A percentile compares a stretch with the other conserved stretches of the same genome.
phyloP scores from a whole-genome alignment of 495 filamentous ascomycete species.

The Trichoderma gamsii region DNA sequence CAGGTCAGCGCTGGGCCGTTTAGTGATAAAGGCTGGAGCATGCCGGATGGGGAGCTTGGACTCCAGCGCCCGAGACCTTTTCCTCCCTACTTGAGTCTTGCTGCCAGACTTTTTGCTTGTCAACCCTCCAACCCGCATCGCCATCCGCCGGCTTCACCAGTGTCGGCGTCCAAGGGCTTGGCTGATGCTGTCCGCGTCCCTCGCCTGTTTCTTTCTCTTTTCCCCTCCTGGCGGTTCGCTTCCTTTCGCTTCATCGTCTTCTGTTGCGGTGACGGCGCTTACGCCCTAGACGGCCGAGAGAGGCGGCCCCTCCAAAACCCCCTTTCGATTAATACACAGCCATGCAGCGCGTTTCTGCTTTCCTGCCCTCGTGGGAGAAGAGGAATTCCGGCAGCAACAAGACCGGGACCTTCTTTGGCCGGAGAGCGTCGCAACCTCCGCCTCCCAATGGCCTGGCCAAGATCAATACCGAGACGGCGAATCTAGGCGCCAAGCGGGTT shows the following conservation, averaged over 20 bases:
- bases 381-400: slow-evolving; percentile 37
- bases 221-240: neutral
- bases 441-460: slow-evolving; percentile 16
- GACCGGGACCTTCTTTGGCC: slow-evolving; percentile 23
- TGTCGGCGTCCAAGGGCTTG: neutral
- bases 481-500: neutral
- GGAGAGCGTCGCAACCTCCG: slow-evolving; percentile 8
- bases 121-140: neutral
- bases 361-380: slow-evolving; percentile 47
- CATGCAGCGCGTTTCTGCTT: slow-evolving; percentile 47
- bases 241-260: neutral
- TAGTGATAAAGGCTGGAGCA: neutral
- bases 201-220: neutral
- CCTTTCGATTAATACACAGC: slow-evolving; percentile 17
- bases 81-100: neutral
- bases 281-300: neutral
- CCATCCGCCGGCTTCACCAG: slow-evolving; percentile 1
- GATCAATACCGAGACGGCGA: slow-evolving; percentile 14
- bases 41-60: neutral
- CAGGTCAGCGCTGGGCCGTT: neutral
- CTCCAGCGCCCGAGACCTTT: neutral
- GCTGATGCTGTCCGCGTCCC: neutral
- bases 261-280: neutral
- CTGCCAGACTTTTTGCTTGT: neutral
- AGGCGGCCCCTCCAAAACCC: slow-evolving; percentile 6